Base-by-base conservation (phyloP, 805 yeast species). In the Teunomyces aglyptinius region DNA sequence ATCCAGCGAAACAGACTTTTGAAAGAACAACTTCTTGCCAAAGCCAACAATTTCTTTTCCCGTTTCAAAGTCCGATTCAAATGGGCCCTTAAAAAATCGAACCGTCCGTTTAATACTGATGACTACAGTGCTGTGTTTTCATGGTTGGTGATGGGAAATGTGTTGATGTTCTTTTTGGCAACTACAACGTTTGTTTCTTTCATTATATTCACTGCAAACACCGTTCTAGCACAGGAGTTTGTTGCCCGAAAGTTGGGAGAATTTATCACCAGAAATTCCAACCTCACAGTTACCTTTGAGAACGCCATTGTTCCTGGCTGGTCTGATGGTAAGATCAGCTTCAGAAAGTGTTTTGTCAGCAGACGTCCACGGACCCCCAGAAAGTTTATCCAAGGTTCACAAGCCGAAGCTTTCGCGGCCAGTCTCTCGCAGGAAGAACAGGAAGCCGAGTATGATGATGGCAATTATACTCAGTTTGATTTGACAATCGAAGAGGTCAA, bases 391-490 rank as follows among this genome's bases (percentile, higher is more conserved):
- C 85, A 86, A 54, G 94, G 91, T 12, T 82, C 88, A 1, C 91
- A 84, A 57, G 77, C 81, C 4, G 86, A 77, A 38, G 91, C 92
- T 0, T 80, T 80, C 20, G 85, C 83, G 20, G 77, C 80, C 33
- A 81, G 85, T 24, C 50, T 60, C 34, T 49, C 49, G 11, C 24
- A 36, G 8, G 33, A 32, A 12, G 63, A 56, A 8, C 26, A 24
- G 12, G 76, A 68, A 22, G 68, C 68, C 16, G 73, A 69, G 11
- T 46, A 38, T 15, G 96, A 86, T 56, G 96, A 90, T 61, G 98
- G 97, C 1, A 94, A 94, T 65, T 94, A 91, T 65, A 92, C 99
- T 0, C 99, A 94, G 63, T 94, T 85, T 63, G 99, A 94, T 64
- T 64, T 94, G 33, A 88, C 96, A 0, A 86, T 94, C 12, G 96